Conservation (phyloP, 768 basidiomycete genomes). For the Hirschioporus abietinus region DNA sequence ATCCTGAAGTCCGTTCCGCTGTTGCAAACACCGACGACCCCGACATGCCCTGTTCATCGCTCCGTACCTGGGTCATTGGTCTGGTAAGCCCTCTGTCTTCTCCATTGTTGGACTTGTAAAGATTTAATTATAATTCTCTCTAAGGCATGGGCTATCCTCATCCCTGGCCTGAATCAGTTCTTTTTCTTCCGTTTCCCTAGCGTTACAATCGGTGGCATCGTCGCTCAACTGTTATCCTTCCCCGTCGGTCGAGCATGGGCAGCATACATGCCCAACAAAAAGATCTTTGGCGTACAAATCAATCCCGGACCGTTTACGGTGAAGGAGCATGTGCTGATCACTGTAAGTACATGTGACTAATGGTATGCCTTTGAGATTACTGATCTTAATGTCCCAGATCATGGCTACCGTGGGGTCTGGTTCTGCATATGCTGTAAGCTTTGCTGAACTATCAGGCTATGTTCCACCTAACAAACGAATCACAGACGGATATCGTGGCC, state of each 20-base stretch:
- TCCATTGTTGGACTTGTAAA: constrained; percentile 5
- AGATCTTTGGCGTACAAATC: constrained; percentile 52
- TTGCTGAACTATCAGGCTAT: neutral
- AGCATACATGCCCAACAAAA: constrained; percentile 45
- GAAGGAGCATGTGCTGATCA: constrained; percentile 33
- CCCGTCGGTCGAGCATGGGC: constrained; percentile 68
- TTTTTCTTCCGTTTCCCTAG: constrained; percentile 45
- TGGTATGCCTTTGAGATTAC: neutral
- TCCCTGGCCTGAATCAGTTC: constrained; percentile 60
- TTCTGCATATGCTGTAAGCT: constrained; percentile 54
- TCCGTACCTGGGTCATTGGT: constrained; percentile 60
- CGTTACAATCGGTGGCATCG: constrained; percentile 38
- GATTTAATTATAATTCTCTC: neutral
- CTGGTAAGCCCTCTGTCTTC: constrained; percentile 14
- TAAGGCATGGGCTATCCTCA: constrained; percentile 46
- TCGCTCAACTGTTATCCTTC: constrained; percentile 68
- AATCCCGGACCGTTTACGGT: constrained; percentile 76
- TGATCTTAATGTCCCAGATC: constrained; percentile 52
- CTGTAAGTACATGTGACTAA: constrained; percentile 7
- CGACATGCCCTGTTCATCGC: constrained; percentile 50
- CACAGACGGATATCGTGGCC: constrained; percentile 61
- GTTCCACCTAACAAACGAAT: constrained; percentile 32
- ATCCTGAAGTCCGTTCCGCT: constrained; percentile 76
- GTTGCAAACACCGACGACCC: constrained; percentile 72
- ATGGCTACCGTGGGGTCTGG: constrained; percentile 60